Evolutionary conservation across 1,139 yeast species (phyloP).

Genomic region (Zygotorulaspora mrakii): DNA sequence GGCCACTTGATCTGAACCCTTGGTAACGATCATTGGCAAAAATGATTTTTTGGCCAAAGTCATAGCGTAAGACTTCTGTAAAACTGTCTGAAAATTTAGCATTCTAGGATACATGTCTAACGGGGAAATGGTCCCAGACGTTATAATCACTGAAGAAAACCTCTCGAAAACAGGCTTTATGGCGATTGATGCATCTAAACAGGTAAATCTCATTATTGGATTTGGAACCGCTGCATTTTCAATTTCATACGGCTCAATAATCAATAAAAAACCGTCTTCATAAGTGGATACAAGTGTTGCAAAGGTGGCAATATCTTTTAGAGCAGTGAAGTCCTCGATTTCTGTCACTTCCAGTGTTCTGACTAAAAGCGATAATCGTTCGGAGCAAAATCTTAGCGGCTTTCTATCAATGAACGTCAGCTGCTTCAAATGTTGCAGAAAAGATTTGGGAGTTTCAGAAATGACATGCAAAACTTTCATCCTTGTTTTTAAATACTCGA

Average conservation of each 20-base stretch:
- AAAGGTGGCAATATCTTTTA: slow-evolving; percentile 93
- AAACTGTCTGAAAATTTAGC: slow-evolving; percentile 90
- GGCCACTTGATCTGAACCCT: slow-evolving; percentile 96
- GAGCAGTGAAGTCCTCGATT: slow-evolving; percentile 86
- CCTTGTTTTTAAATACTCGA: slow-evolving; percentile 91
- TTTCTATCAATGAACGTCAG: slow-evolving; percentile 87
- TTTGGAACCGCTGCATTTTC: slow-evolving; percentile 98
- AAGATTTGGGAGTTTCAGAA: slow-evolving; percentile 92
- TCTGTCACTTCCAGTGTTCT: slow-evolving; percentile 83
- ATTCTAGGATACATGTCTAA: slow-evolving; percentile 97
- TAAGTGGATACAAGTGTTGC: slow-evolving; percentile 95
- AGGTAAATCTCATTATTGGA: slow-evolving; percentile 90
- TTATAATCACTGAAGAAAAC: slow-evolving; percentile 89
- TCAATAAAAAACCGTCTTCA: slow-evolving; percentile 86
- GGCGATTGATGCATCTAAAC: slow-evolving; percentile 96
- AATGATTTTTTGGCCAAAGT: slow-evolving; percentile 89
- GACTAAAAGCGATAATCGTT: slow-evolving; percentile 79
- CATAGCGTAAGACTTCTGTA: slow-evolving; percentile 95
- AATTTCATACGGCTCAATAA: slow-evolving; percentile 92
- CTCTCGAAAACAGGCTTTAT: slow-evolving; percentile 94
- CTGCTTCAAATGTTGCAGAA: slow-evolving; percentile 87
- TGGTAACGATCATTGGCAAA: slow-evolving; percentile 91
- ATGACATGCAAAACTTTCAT: slow-evolving; percentile 97
- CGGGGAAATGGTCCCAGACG: slow-evolving; percentile 97
- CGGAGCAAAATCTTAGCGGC: slow-evolving; percentile 89